Base-by-base conservation (phyloP, 2,329 filamentous ascomycete species). In the Pseudocercospora musae region DNA sequence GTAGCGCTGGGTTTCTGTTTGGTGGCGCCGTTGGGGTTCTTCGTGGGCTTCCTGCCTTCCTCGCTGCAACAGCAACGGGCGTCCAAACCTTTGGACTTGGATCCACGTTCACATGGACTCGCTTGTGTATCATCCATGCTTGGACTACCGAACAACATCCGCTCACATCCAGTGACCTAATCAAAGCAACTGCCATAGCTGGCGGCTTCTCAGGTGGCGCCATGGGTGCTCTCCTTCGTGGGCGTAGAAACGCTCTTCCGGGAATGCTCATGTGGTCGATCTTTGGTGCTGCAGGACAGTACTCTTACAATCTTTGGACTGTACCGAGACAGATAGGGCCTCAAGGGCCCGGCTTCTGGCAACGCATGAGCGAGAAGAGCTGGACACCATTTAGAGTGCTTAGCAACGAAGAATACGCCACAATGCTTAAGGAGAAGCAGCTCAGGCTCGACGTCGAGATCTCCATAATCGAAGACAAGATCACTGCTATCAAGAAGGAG, bases 41-140 rank as follows among this genome's bases (percentile, higher is more conserved):
- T 53, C 84, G 87, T 62, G 88, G 89, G 18, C 85, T 84, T 13
- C 88, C 90, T 3, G 82, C 85, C 3, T 74, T 86, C 2, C 77
- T 94, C 6, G 94, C 92, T 77, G 88, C 91, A 0, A 69, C 89
- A 11, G 83, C 88, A 40, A 87, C 89, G 21, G 89, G 91, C 18
- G 80, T 91, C 44, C 92, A 96, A 78, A 96, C 91, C 85, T 91
- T 91, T 76, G 83, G 85, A 46, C 82, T 96, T 42, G 91, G 91
- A 37, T 86, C 84, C 52, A 89, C 86, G 15, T 97, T 88, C 74
- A 94, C 88, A 82, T 88, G 89, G 87, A 65, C 71, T 25, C 76
- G 80, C 10, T 70, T 72, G n/a, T 67, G 73, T 10, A 68, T 81
- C 21, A 74, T 82, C 23, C 66, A 72, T 60, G 70, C 72, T 52